A percentile compares a stretch with the other conserved stretches of the same genome.
These are phyloP conservation scores for Graphiopsis chlorocephala DNA, from an alignment of 2,329 filamentous ascomycete genomes.

Conservation along the genomic window DNA sequence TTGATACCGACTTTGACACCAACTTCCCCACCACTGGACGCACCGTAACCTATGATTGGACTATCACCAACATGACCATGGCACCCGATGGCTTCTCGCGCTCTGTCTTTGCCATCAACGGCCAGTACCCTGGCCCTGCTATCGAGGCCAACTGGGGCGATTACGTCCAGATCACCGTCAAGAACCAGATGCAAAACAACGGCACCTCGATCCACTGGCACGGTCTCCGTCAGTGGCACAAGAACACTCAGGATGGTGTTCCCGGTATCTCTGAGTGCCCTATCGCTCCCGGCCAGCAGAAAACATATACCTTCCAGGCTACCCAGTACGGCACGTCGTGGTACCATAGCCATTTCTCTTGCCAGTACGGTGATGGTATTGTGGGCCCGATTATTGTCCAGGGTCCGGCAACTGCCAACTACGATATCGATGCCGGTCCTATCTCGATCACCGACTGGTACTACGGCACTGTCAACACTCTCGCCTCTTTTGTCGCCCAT, in stretches of 20 bases:
- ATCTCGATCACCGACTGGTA: constrained; percentile 62
- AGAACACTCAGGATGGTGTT: constrained; percentile 58
- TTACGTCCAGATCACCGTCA: constrained; percentile 53
- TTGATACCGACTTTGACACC: constrained; percentile 36
- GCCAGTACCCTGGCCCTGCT: constrained; percentile 58
- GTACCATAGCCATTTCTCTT: constrained; percentile 60
- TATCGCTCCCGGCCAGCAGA: constrained; percentile 49
- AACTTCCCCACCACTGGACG: constrained; percentile 33
- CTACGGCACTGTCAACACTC: constrained; percentile 29
- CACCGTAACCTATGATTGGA: constrained; percentile 40
- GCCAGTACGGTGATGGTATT: constrained; percentile 57
- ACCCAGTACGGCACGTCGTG: constrained; percentile 45
- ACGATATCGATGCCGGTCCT: constrained; percentile 62
- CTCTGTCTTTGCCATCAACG: constrained; percentile 54
- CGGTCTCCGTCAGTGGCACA: constrained; percentile 57
- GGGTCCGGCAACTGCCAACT: constrained; percentile 58
- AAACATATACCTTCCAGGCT: constrained; percentile 58
- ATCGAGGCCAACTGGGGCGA: constrained; percentile 33
- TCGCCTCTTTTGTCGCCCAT: constrained; percentile 32
- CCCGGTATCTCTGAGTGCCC: constrained; percentile 47
- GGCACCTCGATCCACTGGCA: constrained; percentile 64
- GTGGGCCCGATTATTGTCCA: constrained; percentile 61
- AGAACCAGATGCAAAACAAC: constrained; percentile 53
- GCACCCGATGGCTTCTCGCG: constrained; percentile 43
- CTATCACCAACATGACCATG: constrained; percentile 44